Percentiles rank a stretch among this genome's conserved stretches.
Conservation (phyloP, 2,329 filamentous ascomycete genomes). For the Pseudogymnoascus sp. region DNA sequence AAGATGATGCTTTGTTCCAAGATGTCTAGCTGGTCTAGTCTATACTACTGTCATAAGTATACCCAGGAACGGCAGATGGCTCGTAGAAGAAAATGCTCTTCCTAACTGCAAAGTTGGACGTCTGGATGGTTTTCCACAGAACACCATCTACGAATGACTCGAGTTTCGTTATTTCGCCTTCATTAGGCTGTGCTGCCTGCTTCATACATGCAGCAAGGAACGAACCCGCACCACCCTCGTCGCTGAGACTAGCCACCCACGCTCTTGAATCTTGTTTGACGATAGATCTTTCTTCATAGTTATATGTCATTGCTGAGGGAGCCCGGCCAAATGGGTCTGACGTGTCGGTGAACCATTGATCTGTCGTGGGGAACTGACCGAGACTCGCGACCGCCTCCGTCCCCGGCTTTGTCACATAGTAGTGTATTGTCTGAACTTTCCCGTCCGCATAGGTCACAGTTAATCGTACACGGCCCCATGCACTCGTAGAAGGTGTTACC, state of each 20-base stretch:
- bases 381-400: constrained; percentile 37
- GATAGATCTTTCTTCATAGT: constrained; percentile 37
- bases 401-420: constrained; percentile 42
- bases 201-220: constrained; percentile 48
- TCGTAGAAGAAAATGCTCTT: constrained; percentile 52
- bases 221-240: constrained; percentile 49
- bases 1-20: constrained; percentile 40
- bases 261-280: constrained; percentile 41
- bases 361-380: constrained; percentile 44
- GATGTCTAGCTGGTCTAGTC: constrained; percentile 44
- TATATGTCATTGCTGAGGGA: constrained; percentile 49
- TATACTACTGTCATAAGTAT: constrained; percentile 34
- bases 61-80: constrained; percentile 32
- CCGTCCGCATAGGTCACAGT: constrained; percentile 40
- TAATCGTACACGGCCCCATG: constrained; percentile 42
- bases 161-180: constrained; percentile 41
- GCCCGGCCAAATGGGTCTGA: constrained; percentile 45
- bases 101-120: constrained; percentile 37
- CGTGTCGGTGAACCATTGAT: constrained; percentile 42
- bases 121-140: constrained; percentile 41
- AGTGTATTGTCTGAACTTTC: constrained; percentile 45
- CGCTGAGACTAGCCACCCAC: constrained; percentile 52
- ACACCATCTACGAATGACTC: constrained; percentile 46
- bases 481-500: constrained; percentile 33
- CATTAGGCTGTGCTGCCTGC: constrained; percentile 40